Percentiles rank a stretch among this genome's conserved stretches.
phyloP scores from a whole-genome alignment of 805 yeast species.

The Wickerhamia fluorescens region DNA sequence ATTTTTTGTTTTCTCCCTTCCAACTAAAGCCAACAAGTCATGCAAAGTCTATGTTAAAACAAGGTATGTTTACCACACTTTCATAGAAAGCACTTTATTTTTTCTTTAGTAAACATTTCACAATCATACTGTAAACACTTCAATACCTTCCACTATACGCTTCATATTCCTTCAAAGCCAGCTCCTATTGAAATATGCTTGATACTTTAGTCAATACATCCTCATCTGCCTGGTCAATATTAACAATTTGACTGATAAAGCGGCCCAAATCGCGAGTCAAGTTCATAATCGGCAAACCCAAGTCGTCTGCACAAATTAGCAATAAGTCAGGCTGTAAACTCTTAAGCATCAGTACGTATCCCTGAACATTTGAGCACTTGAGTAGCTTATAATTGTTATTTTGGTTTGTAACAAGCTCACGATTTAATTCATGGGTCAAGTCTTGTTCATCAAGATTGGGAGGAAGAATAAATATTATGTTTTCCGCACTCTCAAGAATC shows the following conservation, averaged over 20 bases:
- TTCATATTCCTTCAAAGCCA: no score
- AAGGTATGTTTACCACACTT: no score
- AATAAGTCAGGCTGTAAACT: conserved; percentile 36
- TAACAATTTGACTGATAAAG: conserved; percentile 31
- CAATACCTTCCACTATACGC: no score
- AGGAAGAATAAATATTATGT: conserved; percentile 38
- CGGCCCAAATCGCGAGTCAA: conserved; percentile 29
- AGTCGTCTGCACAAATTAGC: conserved; percentile 34
- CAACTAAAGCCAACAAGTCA: no score
- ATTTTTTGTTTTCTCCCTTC: no score
- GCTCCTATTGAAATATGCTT: conserved; percentile 11
- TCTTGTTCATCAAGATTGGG: conserved; percentile 37
- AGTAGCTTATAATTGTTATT: conserved; percentile 30
- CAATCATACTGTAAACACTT: no score
- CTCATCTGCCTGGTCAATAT: conserved; percentile 17
- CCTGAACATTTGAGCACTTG: conserved; percentile 32
- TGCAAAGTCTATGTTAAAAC: no score
- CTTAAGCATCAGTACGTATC: conserved; percentile 32
- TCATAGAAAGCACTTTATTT: no score
- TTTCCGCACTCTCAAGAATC: conserved; percentile 28
- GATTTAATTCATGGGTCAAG: conserved; percentile 11
- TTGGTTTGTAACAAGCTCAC: conserved; percentile 4
- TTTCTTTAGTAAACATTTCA: no score
- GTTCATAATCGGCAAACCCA: conserved; percentile 24
- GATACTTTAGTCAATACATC: conserved; percentile 15